phyloP scores from a whole-genome alignment of 108 stramenopile genomes.

The Nitzschia sp. region DNA sequence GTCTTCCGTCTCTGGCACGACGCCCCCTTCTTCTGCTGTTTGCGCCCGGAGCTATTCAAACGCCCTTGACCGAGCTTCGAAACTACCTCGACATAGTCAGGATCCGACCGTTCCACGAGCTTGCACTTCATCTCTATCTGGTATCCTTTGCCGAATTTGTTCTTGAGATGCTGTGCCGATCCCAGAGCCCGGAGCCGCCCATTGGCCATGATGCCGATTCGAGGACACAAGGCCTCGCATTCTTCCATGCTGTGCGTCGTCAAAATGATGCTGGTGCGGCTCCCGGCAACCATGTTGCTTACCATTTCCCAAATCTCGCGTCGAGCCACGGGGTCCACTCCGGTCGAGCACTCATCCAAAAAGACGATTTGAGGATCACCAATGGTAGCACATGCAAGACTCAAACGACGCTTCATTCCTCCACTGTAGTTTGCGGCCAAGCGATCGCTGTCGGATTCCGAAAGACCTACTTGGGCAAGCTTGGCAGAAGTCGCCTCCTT shows the following conservation, averaged over 20 bases:
- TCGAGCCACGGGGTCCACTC: slow-evolving; percentile 78
- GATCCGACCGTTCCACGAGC: slow-evolving; percentile 37
- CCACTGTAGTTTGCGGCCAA: slow-evolving; percentile 64
- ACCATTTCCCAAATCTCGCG: slow-evolving; percentile 86
- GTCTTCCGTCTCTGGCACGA: slow-evolving; percentile 61
- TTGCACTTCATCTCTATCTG: slow-evolving; percentile 81
- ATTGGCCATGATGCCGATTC: slow-evolving; percentile 95
- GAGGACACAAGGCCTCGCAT: slow-evolving; percentile 95
- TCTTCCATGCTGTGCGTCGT: slow-evolving; percentile 95
- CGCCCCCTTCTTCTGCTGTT: slow-evolving; percentile 16
- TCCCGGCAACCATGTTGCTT: slow-evolving; percentile 69
- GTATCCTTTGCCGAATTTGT: slow-evolving; percentile 81
- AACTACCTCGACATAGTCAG: slow-evolving; percentile 33
- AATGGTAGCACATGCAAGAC: no score
- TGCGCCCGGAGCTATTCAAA: slow-evolving; percentile 46
- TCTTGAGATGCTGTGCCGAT: slow-evolving; percentile 85
- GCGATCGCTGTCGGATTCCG: slow-evolving; percentile 68
- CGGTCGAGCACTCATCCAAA: slow-evolving; percentile 84
- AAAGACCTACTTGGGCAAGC: slow-evolving; percentile 80
- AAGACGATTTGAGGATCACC: no score
- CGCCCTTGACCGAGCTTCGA: slow-evolving; percentile 31
- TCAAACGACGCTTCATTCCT: no score
- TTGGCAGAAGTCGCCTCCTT: slow-evolving; percentile 65
- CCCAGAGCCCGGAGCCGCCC: slow-evolving; percentile 91
- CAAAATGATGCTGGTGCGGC: slow-evolving; percentile 73